Percentiles rank a stretch among this genome's conserved stretches.
phyloP scores from a whole-genome alignment of 768 basidiomycete species.

The Hysterangium stoloniferum region DNA sequence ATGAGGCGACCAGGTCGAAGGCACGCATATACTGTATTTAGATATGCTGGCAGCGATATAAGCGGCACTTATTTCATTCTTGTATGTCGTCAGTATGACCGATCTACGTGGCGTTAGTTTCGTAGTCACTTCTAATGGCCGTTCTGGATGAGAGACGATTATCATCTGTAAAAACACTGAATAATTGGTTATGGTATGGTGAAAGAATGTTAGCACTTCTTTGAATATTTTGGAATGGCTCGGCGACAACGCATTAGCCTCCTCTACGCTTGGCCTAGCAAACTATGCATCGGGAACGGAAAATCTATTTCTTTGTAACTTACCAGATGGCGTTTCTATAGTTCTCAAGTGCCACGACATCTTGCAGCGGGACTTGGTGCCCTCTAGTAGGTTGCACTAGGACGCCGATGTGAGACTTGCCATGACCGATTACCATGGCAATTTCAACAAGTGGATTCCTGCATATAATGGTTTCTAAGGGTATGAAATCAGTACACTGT shows the following conservation, averaged over 20 bases:
- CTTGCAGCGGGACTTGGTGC: background rate
- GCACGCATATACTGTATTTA: background rate
- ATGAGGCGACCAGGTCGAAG: conserved; percentile 1
- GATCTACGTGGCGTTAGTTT: background rate
- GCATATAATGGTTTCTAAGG: conserved; percentile 32
- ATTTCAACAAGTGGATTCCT: conserved; percentile 24
- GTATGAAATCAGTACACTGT: background rate
- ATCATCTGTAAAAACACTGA: background rate
- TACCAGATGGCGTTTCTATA: background rate
- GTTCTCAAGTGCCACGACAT: background rate
- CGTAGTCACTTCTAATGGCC: conserved; percentile 4
- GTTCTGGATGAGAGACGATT: background rate
- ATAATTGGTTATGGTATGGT: background rate
- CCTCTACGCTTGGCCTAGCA: conserved; percentile 1
- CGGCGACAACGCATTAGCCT: background rate
- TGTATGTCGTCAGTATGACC: background rate
- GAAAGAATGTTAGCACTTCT: conserved; percentile 3
- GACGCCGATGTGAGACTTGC: conserved; percentile 32
- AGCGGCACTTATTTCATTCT: conserved; percentile 6
- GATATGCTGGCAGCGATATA: conserved; percentile 1
- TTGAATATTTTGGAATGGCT: conserved; percentile 6
- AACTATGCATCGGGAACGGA: background rate
- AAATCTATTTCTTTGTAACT: background rate
- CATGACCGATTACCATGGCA: conserved; percentile 34
- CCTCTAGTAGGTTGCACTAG: conserved; percentile 25